These are phyloP conservation scores for Termitomyces sp. DNA, from an alignment of 768 basidiomycete species.

Conservation along the genomic window DNA sequence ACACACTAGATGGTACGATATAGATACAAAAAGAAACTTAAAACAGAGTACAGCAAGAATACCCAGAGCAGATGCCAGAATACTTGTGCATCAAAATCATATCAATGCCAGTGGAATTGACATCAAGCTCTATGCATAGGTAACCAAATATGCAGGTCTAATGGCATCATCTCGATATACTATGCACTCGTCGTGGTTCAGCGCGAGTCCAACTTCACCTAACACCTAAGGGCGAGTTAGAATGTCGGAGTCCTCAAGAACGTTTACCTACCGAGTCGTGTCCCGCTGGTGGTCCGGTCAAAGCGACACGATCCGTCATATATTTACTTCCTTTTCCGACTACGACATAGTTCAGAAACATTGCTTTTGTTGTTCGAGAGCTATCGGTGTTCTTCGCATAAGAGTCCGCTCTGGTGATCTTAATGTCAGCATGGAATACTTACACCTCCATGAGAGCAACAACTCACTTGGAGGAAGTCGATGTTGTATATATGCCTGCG, in stretches of 20 bases:
- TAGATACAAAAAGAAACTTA: too few species aligned
- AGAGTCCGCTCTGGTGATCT: slow-evolving; percentile 49
- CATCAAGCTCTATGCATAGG: slow-evolving; percentile 30
- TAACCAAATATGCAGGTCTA: slow-evolving; percentile 62
- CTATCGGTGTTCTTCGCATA: slow-evolving; percentile 55
- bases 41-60: too few species aligned
- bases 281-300: slow-evolving; percentile 55
- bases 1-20: too few species aligned
- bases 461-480: slow-evolving; percentile 62
- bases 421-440: neutral
- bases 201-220: slow-evolving; percentile 55
- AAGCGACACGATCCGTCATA: slow-evolving; percentile 46
- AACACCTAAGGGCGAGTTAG: slow-evolving; percentile 18
- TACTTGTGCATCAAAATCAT: neutral
- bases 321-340: slow-evolving; percentile 67
- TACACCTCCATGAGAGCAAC: neutral
- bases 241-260: neutral
- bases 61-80: neutral
- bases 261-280: slow-evolving; percentile 53
- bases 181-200: slow-evolving; percentile 68
- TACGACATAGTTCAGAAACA: slow-evolving; percentile 65
- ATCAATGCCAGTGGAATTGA: neutral
- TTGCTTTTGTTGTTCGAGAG: slow-evolving; percentile 47
- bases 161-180: slow-evolving; percentile 70
- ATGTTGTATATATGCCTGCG: slow-evolving; percentile 66